Evolutionary conservation across 2,329 filamentous ascomycete species (phyloP).

Genomic region (Colletotrichum sp.): DNA sequence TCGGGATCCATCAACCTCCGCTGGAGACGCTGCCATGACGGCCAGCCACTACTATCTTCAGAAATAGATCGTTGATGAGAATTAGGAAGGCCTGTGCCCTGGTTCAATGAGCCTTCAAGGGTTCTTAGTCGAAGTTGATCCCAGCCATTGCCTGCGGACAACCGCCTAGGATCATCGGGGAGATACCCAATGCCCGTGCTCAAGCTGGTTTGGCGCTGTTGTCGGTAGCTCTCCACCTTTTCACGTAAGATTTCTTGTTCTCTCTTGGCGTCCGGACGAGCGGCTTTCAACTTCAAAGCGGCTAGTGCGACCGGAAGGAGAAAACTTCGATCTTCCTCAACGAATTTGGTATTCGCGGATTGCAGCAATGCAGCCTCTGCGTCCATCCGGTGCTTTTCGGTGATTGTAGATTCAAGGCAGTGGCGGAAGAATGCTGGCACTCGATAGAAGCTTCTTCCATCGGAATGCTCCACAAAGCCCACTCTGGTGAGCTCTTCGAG

Average conservation of each 20-base stretch:
- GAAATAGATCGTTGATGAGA: not conserved
- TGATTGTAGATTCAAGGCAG: not conserved
- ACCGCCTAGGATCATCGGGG: not conserved
- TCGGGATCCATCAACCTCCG: not conserved
- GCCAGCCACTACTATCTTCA: not conserved
- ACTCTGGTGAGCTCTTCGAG: not conserved
- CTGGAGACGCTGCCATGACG: not conserved
- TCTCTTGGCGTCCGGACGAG: not conserved
- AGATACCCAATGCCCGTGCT: not conserved
- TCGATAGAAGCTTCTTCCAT: not conserved
- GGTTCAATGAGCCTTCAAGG: not conserved
- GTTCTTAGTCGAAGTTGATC: not conserved
- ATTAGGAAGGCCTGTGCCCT: not conserved
- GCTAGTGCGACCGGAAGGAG: not conserved
- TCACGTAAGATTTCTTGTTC: not conserved
- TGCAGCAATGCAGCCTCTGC: not conserved
- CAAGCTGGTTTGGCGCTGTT: not conserved
- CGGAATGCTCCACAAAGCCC: not conserved
- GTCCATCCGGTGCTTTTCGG: not conserved
- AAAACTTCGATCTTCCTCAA: rapidly evolving
- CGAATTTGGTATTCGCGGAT: not conserved
- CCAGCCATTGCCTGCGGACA: rapidly evolving
- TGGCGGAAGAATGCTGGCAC: not conserved
- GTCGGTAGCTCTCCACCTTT: not conserved
- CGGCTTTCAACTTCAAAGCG: not conserved